Conservation (phyloP, 2,329 filamentous ascomycete species). For the Ophiocordyceps camponoti-rufipedis region DNA sequence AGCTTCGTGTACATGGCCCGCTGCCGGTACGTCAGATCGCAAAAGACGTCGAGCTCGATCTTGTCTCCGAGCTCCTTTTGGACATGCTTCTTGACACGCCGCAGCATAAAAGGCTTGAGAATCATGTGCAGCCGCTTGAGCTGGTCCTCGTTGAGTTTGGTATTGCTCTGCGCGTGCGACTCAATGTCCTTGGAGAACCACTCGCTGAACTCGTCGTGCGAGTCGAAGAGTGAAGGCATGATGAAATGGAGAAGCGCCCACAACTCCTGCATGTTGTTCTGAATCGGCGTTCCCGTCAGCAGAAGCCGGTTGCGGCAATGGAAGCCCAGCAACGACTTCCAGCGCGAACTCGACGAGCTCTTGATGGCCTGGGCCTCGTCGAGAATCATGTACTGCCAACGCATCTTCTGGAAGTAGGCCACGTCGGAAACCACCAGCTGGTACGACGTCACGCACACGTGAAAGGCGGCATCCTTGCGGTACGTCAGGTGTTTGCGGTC, state of each 20-base stretch:
- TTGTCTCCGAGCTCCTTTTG: conserved; percentile 98
- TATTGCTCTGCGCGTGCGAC: conserved; percentile 95
- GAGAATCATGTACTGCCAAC: conserved; percentile 99
- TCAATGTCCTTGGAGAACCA: conserved; percentile 96
- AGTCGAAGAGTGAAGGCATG: conserved; percentile 97
- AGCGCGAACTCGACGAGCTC: conserved; percentile 86
- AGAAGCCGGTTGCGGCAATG: conserved; percentile 88
- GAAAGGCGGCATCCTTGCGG: conserved; percentile 80
- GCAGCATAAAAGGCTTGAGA: conserved; percentile 96
- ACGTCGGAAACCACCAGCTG: conserved; percentile 93
- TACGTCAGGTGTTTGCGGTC: conserved; percentile 96
- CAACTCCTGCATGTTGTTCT: conserved; percentile 99
- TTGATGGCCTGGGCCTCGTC: conserved; percentile 99
- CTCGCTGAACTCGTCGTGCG: conserved; percentile 80
- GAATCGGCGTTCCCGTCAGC: conserved; percentile 90
- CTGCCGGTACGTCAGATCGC: conserved; percentile 89
- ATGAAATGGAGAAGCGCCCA: conserved; percentile 98
- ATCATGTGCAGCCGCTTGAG: conserved; percentile 97
- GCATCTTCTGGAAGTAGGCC: conserved; percentile 96
- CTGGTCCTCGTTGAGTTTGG: conserved; percentile 98
- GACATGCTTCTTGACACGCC: conserved; percentile 98
- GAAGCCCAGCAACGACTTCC: conserved; percentile 90
- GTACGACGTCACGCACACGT: conserved; percentile 92
- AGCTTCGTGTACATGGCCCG: conserved; percentile 83
- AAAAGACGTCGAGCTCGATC: conserved; percentile 92